Percentiles rank a stretch among this genome's conserved stretches.
Evolutionary conservation across 495 filamentous ascomycete genomes (phyloP).

Genomic region (Podospora didyma): DNA sequence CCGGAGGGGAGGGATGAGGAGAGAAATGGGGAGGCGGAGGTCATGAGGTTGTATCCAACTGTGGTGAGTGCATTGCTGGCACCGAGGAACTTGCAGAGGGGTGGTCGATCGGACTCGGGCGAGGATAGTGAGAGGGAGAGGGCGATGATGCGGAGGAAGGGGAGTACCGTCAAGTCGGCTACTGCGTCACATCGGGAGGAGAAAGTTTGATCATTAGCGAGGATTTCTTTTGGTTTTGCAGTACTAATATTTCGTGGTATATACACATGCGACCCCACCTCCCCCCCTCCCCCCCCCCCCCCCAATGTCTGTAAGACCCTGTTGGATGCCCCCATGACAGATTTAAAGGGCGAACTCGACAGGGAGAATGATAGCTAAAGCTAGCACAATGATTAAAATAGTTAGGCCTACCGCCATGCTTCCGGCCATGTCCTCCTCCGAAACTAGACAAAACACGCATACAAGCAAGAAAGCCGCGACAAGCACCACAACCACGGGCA

Average conservation of each 20-base stretch:
- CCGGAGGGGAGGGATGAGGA: not conserved
- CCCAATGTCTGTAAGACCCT: not conserved
- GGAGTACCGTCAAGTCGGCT: not conserved
- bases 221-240: not conserved
- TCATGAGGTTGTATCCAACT: conserved; percentile 4
- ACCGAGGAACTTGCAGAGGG: not conserved
- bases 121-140: not conserved
- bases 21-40: not conserved
- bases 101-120: not conserved
- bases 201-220: not conserved
- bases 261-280: not conserved
- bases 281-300: no score
- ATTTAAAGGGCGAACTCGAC: not conserved
- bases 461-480: not conserved
- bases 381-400: not conserved
- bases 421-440: not conserved
- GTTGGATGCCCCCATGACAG: not conserved
- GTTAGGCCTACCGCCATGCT: not conserved
- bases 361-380: not conserved
- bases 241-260: not conserved
- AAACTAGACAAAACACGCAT: not conserved
- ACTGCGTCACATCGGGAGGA: not conserved
- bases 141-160: not conserved
- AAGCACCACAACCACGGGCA: not conserved
- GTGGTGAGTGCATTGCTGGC: conserved; percentile 10